Evolutionary conservation across 2,329 filamentous ascomycete genomes (phyloP), one percentile per base, ranked within the genome.

Genomic region (Blastomyces gilchristii): DNA sequence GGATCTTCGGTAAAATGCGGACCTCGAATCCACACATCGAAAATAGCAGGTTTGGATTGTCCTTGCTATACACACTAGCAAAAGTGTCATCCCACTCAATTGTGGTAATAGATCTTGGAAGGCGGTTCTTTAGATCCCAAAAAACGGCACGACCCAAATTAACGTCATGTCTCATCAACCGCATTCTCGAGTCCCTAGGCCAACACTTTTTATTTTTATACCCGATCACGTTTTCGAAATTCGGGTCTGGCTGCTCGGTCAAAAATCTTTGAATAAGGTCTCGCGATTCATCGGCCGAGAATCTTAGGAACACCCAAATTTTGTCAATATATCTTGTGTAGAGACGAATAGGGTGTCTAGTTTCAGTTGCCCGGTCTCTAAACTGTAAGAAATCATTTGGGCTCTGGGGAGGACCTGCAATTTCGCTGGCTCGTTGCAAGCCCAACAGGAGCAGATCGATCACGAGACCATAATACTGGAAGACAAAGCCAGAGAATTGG

Each of bases 121-220:
- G 81, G 50, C 94, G 87, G 75, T 99, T 99, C 83, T 99, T 97
- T 74, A 99, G 78, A 73, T 99, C 93, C 94, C 94, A 99, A 80
- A 99, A 99, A 1, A 97, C 94, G 64, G 95, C 95, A 65, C 95
- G 88, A 52, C 95, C 94, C 52, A 99, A 86, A 70, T 99, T 97
- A 68, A 99, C 95, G 77, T 99, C 94, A 76, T 99, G 94, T 66
- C 94, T 87, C 94, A 99, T 99, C 70, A 99, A 78, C 56, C 95
- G 88, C 95, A 99, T 99, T 60, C 94, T 86, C 31, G 92, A 97
- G 74, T 99, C 94, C 70, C 94, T 86, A 52, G 94, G 95, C 94
- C 94, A 99, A 77, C 95, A 99, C 75, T 97, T 99, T 82, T 99
- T 99, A 78, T 96, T 99, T 80, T 90, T 92, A 77, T 97, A 99